Evolutionary conservation across 768 basidiomycete genomes (phyloP), one percentile per base, ranked within the genome.

Genomic region (Kwoniella dejecticola): DNA sequence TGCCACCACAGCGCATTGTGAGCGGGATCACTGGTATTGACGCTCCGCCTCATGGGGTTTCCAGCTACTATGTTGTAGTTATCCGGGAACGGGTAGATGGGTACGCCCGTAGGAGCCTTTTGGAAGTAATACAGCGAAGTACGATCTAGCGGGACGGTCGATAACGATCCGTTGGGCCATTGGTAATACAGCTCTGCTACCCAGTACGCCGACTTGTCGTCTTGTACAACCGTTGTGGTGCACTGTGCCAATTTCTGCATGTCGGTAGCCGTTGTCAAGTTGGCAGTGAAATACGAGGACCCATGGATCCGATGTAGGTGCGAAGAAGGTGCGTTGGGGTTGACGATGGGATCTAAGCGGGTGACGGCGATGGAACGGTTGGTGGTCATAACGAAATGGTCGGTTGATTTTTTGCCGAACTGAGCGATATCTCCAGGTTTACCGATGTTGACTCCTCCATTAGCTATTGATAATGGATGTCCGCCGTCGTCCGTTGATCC

Each of bases 151-250:
- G 52, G 58, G n/a, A 64, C 27, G 4, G 36, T 24, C 15, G 47
- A 40, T 19, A 64, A 19, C 10, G 63, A 47, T 6, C 59, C 59
- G 50, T 68, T 68, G 4, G 59, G 58, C 31, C 41, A 64, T 19
- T 53, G 59, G 30, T 68, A 62, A 40, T 64, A 64, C 2, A 68
- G 42, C 44, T 60, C 53, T 4, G 63, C 53, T 19, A 64, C 59
- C 67, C 67, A 68, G 27, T 68, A 68, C 21, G 60, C 57, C 5
- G 54, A 57, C 31, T 68, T 68, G 50, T 68, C 67, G 44, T 68
- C 67, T 30, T 68, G 67, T 2, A 68, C 63, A 2, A 47, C 27
- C 1, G 63, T 48, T 6, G 60, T 62, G 1, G 67, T 61, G 36
- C 67, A 68, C 15, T 64, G 53, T 19, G 63, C 67, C 21, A 68